Conservation (phyloP, 78 protist species). For the Dictyostelium firmibasis region DNA sequence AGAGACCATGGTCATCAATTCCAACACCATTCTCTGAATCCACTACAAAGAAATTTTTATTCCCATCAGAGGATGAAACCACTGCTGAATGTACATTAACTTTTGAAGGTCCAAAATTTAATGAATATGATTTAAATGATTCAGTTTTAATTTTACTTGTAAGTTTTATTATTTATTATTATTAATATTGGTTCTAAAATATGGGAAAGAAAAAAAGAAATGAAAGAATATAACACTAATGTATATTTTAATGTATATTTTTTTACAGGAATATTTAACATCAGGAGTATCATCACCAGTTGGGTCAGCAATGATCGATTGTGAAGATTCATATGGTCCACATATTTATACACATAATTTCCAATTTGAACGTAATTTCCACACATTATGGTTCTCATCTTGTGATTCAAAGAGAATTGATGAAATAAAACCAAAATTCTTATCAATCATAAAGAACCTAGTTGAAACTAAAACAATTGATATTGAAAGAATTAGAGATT, state of each 20-base stretch:
- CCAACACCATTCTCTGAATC: background rate
- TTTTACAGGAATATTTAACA: constrained; percentile 21
- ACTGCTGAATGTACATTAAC: background rate
- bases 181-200: background rate
- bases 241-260: background rate
- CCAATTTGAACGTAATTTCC: background rate
- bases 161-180: background rate
- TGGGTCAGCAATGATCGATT: constrained; percentile 34
- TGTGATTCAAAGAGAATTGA: background rate
- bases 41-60: background rate
- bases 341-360: background rate
- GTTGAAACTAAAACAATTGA: constrained; percentile 38
- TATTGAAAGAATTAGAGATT: constrained; percentile 14
- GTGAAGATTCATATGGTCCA: constrained; percentile 52
- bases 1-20: constrained; percentile 5
- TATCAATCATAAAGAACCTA: background rate
- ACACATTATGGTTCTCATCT: background rate
- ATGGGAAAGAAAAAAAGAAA: background rate
- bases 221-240: background rate
- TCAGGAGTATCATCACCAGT: constrained; percentile 38
- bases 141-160: background rate
- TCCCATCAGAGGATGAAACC: constrained; percentile 49
- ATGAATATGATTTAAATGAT: background rate
- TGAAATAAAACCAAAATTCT: constrained; percentile 30
- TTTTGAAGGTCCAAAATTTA: background rate